Evolutionary conservation across 2,329 filamentous ascomycete genomes (phyloP), one percentile per base, ranked within the genome.

Genomic region (Ophiostoma tasmaniense): DNA sequence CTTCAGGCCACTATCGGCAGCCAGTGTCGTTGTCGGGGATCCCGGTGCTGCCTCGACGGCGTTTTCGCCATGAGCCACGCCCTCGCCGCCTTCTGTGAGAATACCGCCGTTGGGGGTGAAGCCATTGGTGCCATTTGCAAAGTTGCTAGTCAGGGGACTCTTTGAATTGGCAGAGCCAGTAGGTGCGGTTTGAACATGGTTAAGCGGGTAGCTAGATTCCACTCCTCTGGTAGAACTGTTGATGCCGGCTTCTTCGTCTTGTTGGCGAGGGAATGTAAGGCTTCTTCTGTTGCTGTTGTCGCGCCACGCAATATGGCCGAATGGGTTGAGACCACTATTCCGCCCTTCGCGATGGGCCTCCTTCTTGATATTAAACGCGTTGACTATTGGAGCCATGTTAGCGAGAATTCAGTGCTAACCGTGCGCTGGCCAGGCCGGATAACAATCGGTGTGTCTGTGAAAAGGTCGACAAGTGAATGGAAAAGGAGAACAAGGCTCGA

Each of bases 351-450:
- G 76, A 70, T 81, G 80, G 70, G 82, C 82, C 69, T 77, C 75
- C 70, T 79, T 78, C 77, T 80, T 84, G 71, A 81, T 79, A 67
- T 76, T 77, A 73, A 78, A 81, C 59, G 78, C 75, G 72, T 84
- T 84, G 78, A 82, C 82, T 84, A 75, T 35, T 33, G 65, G 33
- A 7, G 33, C 33, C 61, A 73, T 73, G 69, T 73, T 71, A 72
- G 72, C 61, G 33, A 22, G 6, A 11, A 22, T 37, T 37, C 61
- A 37, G 4, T 11, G 2, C 10, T 3, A 10, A 28, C 2, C 5
- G 11, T n/a, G 20, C 17, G 33, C 7, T 37, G 20, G 10, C 6
- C 2, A 20, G 37, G 33, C 3, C 35, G 30, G 59, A 62, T 14
- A 14, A 8, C 14, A 33, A 17, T 2, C 13, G 61, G 20, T 13